A percentile compares a stretch with the other conserved stretches of the same genome.
phyloP scores from a whole-genome alignment of 805 yeast genomes.

The Lachancea dasiensis region DNA sequence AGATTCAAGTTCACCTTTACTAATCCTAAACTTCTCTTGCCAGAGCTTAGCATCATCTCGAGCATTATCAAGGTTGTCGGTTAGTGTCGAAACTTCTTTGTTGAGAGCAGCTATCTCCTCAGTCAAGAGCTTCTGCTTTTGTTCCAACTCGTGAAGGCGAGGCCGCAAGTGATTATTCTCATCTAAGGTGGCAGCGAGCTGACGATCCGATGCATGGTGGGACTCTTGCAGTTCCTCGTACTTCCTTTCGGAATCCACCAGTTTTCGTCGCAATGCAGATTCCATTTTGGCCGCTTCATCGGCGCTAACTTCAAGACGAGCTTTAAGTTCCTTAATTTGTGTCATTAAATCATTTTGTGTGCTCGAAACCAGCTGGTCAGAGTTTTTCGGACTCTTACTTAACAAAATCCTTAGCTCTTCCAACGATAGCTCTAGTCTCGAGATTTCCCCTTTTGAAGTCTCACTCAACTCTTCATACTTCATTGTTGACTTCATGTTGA shows the following conservation, averaged over 20 bases:
- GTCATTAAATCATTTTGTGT: slow-evolving; percentile 11
- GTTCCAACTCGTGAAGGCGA: slow-evolving; percentile 7
- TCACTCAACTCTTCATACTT: slow-evolving; percentile 24
- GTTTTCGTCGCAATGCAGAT: slow-evolving; percentile 44
- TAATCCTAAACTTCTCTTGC: slow-evolving; percentile 25
- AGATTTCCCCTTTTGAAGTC: slow-evolving; percentile 40
- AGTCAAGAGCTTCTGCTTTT: slow-evolving; percentile 26
- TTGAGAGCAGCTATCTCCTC: slow-evolving; percentile 24
- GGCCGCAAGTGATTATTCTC: slow-evolving; percentile 16
- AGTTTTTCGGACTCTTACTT: background rate
- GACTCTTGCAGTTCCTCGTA: background rate
- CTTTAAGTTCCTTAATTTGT: slow-evolving; percentile 53
- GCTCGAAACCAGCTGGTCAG: no score
- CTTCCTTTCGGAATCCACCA: background rate
- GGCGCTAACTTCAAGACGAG: slow-evolving; percentile 68
- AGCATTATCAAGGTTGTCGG: slow-evolving; percentile 17
- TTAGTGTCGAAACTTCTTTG: slow-evolving; percentile 24
- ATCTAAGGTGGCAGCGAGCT: slow-evolving; percentile 2
- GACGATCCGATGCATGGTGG: no score
- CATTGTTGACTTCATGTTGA: slow-evolving; percentile 17
- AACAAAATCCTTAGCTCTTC: slow-evolving; percentile 54
- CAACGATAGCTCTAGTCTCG: slow-evolving; percentile 58
- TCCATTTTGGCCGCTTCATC: slow-evolving; percentile 84
- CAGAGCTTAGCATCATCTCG: slow-evolving; percentile 25
- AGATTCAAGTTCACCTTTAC: slow-evolving; percentile 19